Percentiles rank a stretch among this genome's conserved stretches.
These are phyloP conservation scores for Cardamine chenopodiifolia DNA, from an alignment of 345 rosid genomes.

Conservation along the genomic window DNA sequence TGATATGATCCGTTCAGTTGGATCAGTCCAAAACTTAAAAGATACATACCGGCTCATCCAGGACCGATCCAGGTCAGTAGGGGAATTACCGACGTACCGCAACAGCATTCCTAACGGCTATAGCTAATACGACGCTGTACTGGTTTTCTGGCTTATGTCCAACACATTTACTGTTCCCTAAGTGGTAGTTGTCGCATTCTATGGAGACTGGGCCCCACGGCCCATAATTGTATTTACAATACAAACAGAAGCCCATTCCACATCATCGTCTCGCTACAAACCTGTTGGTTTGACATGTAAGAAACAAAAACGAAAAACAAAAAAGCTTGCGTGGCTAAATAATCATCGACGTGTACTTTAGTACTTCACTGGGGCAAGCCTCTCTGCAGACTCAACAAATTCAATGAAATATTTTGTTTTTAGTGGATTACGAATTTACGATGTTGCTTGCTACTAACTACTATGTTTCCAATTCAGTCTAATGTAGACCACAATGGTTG, in stretches of 20 bases:
- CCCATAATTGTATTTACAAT: slow-evolving; percentile 25
- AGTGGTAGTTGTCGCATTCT: slow-evolving; percentile 29
- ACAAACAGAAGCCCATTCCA: slow-evolving; percentile 34
- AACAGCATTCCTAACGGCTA: background rate
- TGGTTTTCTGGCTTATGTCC: slow-evolving; percentile 1
- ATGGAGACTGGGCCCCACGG: slow-evolving; percentile 30
- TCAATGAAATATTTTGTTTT: background rate
- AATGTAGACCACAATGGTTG: background rate
- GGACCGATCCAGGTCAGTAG: background rate
- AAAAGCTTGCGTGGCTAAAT: slow-evolving; percentile 25
- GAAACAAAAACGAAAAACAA: background rate
- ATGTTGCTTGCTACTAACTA: background rate
- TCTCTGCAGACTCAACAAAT: background rate
- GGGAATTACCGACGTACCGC: background rate
- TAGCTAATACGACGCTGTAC: background rate
- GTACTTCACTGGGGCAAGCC: background rate
- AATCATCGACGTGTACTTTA: slow-evolving; percentile 3
- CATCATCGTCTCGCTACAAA: slow-evolving; percentile 8
- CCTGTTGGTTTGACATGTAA: slow-evolving; percentile 13
- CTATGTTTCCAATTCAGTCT: background rate
- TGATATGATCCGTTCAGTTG: background rate
- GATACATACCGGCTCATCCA: background rate
- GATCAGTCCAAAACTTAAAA: background rate
- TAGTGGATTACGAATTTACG: background rate
- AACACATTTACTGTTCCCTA: slow-evolving; percentile 11